Conservation (phyloP, 2,329 filamentous ascomycete genomes). For the Fusarium coffeatum region DNA sequence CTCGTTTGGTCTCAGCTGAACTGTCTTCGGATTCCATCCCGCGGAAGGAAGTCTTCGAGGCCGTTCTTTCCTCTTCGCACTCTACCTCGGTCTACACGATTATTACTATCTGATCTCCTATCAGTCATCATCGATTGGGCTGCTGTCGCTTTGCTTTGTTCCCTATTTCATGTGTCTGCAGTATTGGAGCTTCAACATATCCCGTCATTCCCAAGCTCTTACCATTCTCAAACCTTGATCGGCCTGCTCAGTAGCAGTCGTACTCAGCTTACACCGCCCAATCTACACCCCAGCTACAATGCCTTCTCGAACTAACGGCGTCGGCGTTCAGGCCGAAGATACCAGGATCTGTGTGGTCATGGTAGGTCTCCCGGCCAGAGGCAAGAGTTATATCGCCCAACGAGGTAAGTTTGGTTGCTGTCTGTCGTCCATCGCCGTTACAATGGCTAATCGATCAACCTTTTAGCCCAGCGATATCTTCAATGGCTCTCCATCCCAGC, state of each 20-base stretch:
- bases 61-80: constrained; percentile 29
- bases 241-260: constrained; percentile 32
- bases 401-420: constrained; percentile 73
- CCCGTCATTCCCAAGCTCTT: constrained; percentile 26
- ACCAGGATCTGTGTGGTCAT: constrained; percentile 98
- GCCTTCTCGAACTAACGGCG: constrained; percentile 69
- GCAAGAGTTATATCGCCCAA: constrained; percentile 97
- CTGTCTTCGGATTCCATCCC: constrained; percentile 4
- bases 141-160: background rate
- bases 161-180: constrained; percentile 44
- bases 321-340: constrained; percentile 90
- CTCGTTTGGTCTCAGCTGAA: constrained; percentile 28
- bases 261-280: constrained; percentile 6
- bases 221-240: constrained; percentile 20
- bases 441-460: constrained; percentile 18
- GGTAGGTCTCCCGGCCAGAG: constrained; percentile 94
- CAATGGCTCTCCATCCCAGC: constrained; percentile 96
- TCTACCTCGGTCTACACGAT: constrained; percentile 34
- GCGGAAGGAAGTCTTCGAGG: constrained; percentile 12
- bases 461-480: constrained; percentile 86
- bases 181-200: constrained; percentile 40
- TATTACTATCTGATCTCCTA: constrained; percentile 2
- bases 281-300: constrained; percentile 47
- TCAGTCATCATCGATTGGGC: constrained; percentile 24
- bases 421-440: background rate